Percentiles rank a stretch among this genome's conserved stretches.
Evolutionary conservation across 495 filamentous ascomycete genomes (phyloP).

Genomic region (Cairneyella variabilis): DNA sequence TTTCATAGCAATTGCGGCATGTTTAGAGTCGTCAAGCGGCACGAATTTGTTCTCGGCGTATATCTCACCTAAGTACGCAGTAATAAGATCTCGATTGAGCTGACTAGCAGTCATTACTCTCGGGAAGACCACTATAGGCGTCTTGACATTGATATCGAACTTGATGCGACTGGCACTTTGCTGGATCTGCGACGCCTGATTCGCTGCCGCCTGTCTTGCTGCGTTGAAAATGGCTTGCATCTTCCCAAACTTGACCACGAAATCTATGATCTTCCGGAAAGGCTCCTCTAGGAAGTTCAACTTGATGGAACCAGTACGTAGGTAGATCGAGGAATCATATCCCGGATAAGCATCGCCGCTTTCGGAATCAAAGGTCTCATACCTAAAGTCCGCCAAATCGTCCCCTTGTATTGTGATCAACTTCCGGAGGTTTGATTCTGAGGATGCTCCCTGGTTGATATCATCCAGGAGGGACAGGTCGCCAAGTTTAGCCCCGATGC

Average conservation of each 20-base stretch:
- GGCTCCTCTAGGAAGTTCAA: slow-evolving; percentile 95
- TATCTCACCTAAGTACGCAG: slow-evolving; percentile 92
- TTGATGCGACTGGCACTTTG: slow-evolving; percentile 85
- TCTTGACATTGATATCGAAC: slow-evolving; percentile 89
- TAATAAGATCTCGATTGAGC: slow-evolving; percentile 70
- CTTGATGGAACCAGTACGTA: slow-evolving; percentile 90
- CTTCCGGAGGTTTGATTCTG: slow-evolving; percentile 73
- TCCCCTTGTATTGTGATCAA: slow-evolving; percentile 92
- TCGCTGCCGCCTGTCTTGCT: slow-evolving; percentile 89
- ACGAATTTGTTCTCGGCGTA: slow-evolving; percentile 92
- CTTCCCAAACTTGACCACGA: slow-evolving; percentile 95
- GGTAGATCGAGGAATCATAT: slow-evolving; percentile 87
- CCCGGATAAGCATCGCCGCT: slow-evolving; percentile 72
- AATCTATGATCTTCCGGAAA: slow-evolving; percentile 97
- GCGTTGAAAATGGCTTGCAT: slow-evolving; percentile 99
- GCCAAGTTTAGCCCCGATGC: slow-evolving; percentile 79
- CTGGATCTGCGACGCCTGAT: slow-evolving; percentile 88
- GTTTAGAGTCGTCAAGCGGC: slow-evolving; percentile 67
- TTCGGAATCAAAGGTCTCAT: slow-evolving; percentile 86
- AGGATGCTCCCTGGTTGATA: slow-evolving; percentile 75
- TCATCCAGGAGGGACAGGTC: slow-evolving; percentile 88
- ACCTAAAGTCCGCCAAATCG: slow-evolving; percentile 95
- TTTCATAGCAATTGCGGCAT: slow-evolving; percentile 75
- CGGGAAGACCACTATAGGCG: slow-evolving; percentile 93
- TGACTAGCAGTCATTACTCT: slow-evolving; percentile 57